Evolutionary conservation across 1,284 basidiomycete species (phyloP), one percentile per base, ranked within the genome.

Genomic region (Melampsora abietis-canadensis): DNA sequence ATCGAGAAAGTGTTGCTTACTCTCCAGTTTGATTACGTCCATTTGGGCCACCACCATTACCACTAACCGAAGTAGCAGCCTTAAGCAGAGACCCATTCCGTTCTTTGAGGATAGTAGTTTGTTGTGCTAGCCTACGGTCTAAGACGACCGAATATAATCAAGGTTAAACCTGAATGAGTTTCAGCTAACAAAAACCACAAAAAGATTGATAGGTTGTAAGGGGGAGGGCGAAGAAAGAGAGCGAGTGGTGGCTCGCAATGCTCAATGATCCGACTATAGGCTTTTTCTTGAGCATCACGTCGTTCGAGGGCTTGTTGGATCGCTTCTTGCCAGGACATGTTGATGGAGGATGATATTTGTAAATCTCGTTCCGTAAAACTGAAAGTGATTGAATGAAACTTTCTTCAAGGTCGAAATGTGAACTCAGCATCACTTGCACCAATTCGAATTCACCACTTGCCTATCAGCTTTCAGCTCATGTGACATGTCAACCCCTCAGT

Each of bases 61-160:
- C 30, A n/a, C 62, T 37, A 24, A 90, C 88, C 12, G 87, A 87
- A 60, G 86, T 87, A 27, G 91, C 89, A 7, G 91, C 91, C 73
- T 89, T 86, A 73, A 95, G 84, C 21, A 96, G 85, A 15, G 90
- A 89, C 34, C 88, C 86, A 86, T 96, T 95, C 68, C 93, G 87
- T 80, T 94, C 90, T 82, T 92, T 94, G 79, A 95, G 85, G 19
- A 92, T 85, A 79, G 91, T 89, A 34, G 92, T 90, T 81, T 93
- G 92, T 80, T 92, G 90, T 2, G 92, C 92, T 77, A 96, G 86
- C 80, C 91, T 87, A 78, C 90, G 88, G 85, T 94, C 92, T 94
- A 83, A 0, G 65, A 15, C 2, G 64, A 2, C 78, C 73, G 66
- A 67, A 74, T 75, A 64, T 62, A 66, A 68, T 68, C 65, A 69